Evolutionary conservation across 208 protist species (phyloP).

Genomic region (Crithidia thermophila): DNA sequence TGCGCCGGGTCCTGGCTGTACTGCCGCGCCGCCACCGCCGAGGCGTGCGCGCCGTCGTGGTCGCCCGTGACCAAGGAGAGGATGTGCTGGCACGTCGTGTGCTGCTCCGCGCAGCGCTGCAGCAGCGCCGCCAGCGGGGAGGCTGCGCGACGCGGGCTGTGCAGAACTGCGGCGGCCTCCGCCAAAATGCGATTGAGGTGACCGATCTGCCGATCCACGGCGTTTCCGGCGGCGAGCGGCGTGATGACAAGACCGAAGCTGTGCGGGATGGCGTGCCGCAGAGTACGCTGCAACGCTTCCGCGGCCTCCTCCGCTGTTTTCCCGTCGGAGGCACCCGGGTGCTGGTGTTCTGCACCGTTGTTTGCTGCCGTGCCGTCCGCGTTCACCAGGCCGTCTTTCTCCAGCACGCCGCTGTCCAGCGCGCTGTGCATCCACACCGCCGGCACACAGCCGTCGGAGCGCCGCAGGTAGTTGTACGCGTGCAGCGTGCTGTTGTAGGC

Average conservation of each 20-base stretch:
- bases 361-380: background rate
- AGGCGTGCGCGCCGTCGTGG: slow-evolving; percentile 58
- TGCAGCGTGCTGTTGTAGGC: slow-evolving; percentile 71
- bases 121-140: slow-evolving; percentile 24
- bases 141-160: background rate
- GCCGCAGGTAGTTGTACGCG: slow-evolving; percentile 72
- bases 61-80: slow-evolving; percentile 75
- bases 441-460: slow-evolving; percentile 56
- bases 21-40: slow-evolving; percentile 55
- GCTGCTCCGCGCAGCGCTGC: slow-evolving; percentile 21
- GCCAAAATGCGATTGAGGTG: slow-evolving; percentile 50
- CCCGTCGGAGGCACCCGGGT: background rate
- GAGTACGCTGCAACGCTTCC: slow-evolving; percentile 6
- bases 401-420: slow-evolving; percentile 24
- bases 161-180: slow-evolving; percentile 26
- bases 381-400: slow-evolving; percentile 5
- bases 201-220: slow-evolving; percentile 39
- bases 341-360: background rate
- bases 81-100: slow-evolving; percentile 57
- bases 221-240: slow-evolving; percentile 58
- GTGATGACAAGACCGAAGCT: slow-evolving; percentile 68
- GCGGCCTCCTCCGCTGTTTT: background rate
- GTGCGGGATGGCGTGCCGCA: slow-evolving; percentile 13
- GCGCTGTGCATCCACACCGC: slow-evolving; percentile 55
- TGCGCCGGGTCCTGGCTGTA: slow-evolving; percentile 46